Evolutionary conservation across 495 filamentous ascomycete genomes (phyloP).

Genomic region (Xylaria curta): DNA sequence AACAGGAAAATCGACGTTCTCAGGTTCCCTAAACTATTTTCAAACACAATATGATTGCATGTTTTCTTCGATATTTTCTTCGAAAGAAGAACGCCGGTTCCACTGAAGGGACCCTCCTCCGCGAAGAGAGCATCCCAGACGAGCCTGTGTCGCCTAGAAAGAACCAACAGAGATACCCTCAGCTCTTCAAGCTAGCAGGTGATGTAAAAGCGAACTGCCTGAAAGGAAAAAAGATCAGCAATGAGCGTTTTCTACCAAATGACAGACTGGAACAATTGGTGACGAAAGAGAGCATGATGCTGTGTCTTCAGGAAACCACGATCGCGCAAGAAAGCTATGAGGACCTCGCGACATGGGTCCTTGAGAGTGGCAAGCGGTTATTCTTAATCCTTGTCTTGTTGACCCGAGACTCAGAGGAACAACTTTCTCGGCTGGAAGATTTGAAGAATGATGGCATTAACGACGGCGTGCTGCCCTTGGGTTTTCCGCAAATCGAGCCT

Average conservation of each 20-base stretch:
- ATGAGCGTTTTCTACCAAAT: background rate
- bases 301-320: background rate
- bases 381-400: slow-evolving; percentile 1
- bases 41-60: no score
- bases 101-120: background rate
- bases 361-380: background rate
- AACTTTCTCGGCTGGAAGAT: background rate
- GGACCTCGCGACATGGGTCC: background rate
- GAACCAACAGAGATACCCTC: background rate
- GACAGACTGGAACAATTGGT: slow-evolving; percentile 3
- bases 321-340: background rate
- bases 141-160: background rate
- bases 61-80: background rate
- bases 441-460: background rate
- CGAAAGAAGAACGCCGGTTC: background rate
- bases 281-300: background rate
- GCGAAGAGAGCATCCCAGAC: background rate
- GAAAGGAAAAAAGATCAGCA: background rate
- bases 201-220: background rate
- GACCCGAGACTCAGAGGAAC: background rate
- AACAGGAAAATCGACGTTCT: background rate
- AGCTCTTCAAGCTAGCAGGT: background rate
- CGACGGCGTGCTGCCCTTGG: background rate
- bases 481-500: background rate
- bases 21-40: background rate